Conservation (phyloP, 768 basidiomycete species). For the Mycena rosella region DNA sequence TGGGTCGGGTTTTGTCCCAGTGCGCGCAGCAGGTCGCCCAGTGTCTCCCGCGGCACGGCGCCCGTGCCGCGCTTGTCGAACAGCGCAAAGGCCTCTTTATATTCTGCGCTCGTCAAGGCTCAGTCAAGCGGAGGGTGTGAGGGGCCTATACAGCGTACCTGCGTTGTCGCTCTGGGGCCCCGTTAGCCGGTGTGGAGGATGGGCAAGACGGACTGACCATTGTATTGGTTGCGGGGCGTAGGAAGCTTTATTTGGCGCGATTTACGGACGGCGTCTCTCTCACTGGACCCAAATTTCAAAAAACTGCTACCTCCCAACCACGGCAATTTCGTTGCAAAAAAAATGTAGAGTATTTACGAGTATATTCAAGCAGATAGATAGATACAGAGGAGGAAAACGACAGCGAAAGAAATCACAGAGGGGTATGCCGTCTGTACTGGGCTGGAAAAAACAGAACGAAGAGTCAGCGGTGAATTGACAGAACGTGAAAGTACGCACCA, state of each 20-base stretch:
- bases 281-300: background rate
- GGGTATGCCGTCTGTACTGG: constrained; percentile 59
- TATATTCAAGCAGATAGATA: constrained; percentile 6
- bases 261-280: background rate
- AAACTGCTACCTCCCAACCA: no score
- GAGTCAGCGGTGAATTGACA: no score
- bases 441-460: constrained; percentile 44
- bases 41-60: constrained; percentile 85
- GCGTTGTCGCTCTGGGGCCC: constrained; percentile 64
- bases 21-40: constrained; percentile 94
- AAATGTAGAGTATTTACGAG: background rate
- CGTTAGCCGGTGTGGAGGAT: background rate
- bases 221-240: background rate
- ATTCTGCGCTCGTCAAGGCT: constrained; percentile 65
- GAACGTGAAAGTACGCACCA: constrained; percentile 59
- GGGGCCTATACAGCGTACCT: constrained; percentile 54
- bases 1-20: constrained; percentile 99
- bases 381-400: constrained; percentile 6
- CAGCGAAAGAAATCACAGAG: background rate
- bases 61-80: constrained; percentile 98
- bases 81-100: constrained; percentile 97
- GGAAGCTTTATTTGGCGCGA: background rate
- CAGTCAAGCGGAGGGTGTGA: background rate
- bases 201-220: constrained; percentile 18
- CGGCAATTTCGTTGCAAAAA: no score